Percentiles rank a stretch among this genome's conserved stretches.
Evolutionary conservation across 192 early-diverging fungal genomes (phyloP).

Genomic region (Coemansia sp.): DNA sequence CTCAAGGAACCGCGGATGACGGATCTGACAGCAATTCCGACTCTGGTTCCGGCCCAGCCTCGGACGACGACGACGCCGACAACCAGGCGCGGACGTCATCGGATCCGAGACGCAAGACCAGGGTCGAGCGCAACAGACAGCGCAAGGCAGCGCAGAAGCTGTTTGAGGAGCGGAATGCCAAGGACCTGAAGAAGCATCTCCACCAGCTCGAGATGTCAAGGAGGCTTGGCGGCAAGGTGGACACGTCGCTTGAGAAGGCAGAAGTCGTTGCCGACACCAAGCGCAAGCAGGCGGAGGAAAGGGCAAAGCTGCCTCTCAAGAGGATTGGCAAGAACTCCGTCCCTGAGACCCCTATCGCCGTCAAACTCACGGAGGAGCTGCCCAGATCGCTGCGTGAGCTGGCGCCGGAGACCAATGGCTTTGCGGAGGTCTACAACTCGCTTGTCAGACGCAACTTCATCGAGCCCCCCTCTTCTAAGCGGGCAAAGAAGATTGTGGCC

Average conservation of each 20-base stretch:
- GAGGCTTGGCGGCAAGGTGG: slow-evolving; percentile 53
- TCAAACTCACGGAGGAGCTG: slow-evolving; percentile 50
- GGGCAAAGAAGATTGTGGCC: slow-evolving; percentile 8
- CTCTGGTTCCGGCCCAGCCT: slow-evolving; percentile 4
- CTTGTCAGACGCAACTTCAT: slow-evolving; percentile 49
- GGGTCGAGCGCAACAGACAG: slow-evolving; percentile 60
- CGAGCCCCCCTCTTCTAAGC: slow-evolving; percentile 26
- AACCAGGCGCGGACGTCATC: slow-evolving; percentile 12
- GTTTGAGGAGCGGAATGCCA: slow-evolving; percentile 40
- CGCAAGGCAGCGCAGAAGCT: slow-evolving; percentile 39
- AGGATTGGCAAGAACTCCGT: slow-evolving; percentile 37
- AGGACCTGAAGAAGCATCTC: slow-evolving; percentile 44
- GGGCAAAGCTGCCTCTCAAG: slow-evolving; percentile 29
- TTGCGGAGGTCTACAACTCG: slow-evolving; percentile 33
- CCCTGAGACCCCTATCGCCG: slow-evolving; percentile 31
- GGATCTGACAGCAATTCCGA: slow-evolving; percentile 21
- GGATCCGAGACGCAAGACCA: slow-evolving; percentile 60
- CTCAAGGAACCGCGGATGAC: background rate
- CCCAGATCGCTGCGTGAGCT: slow-evolving; percentile 43
- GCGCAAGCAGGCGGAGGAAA: slow-evolving; percentile 30
- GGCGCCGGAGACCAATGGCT: slow-evolving; percentile 47
- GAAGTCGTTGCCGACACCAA: slow-evolving; percentile 12
- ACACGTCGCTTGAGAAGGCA: slow-evolving; percentile 28
- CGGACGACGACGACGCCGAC: slow-evolving; percentile 23
- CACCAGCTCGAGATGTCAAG: slow-evolving; percentile 58